A percentile compares a stretch with the other conserved stretches of the same genome.
Conservation (phyloP, 2,329 filamentous ascomycete genomes). For the Colletotrichum musicola region DNA sequence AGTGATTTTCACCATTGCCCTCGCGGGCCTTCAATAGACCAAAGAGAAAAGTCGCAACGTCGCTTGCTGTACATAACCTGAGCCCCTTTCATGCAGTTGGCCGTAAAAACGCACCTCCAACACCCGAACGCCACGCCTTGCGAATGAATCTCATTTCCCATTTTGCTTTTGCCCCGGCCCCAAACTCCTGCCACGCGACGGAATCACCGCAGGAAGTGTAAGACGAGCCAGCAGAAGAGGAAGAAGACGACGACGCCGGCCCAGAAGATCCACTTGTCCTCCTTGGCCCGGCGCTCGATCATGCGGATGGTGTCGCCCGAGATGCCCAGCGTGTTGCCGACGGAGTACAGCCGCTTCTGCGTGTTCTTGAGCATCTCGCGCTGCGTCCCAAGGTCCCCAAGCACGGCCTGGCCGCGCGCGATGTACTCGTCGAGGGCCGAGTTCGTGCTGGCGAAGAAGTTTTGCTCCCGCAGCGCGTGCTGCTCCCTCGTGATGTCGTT, state of each 20-base stretch:
- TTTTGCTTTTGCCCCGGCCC: conserved; percentile 4
- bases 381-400: conserved; percentile 90
- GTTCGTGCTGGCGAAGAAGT: conserved; percentile 86
- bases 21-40: conserved; percentile 49
- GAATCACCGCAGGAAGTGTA: conserved; percentile 82
- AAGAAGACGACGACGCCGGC: conserved; percentile 89
- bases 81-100: neutral
- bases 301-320: conserved; percentile 97
- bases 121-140: conserved; percentile 33
- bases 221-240: conserved; percentile 88
- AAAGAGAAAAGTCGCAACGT: conserved; percentile 37
- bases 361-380: conserved; percentile 95
- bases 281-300: conserved; percentile 90
- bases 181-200: neutral
- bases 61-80: conserved; percentile 32
- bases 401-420: conserved; percentile 88
- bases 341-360: conserved; percentile 89
- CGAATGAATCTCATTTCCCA: conserved; percentile 4
- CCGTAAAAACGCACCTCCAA: neutral
- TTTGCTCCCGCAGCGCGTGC: conserved; percentile 90
- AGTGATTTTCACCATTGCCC: conserved; percentile 81
- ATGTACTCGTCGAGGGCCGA: conserved; percentile 93
- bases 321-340: conserved; percentile 93
- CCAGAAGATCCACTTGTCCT: conserved; percentile 99
- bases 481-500: conserved; percentile 79